Conservation (phyloP, 2,329 filamentous ascomycete genomes). For the Penicillium freii region DNA sequence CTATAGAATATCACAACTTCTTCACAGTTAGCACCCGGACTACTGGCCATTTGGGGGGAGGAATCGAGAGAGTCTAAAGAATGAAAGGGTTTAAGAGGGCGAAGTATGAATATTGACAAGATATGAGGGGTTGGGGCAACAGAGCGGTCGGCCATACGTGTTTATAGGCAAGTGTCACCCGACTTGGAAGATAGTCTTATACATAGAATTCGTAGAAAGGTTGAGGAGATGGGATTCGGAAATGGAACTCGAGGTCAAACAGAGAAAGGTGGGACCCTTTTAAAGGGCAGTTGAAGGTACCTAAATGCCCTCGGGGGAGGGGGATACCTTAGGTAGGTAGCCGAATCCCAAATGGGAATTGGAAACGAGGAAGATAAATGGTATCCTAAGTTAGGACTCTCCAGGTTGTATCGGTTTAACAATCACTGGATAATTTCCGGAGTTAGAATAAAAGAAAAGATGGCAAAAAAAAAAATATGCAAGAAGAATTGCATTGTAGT, state of each 20-base stretch:
- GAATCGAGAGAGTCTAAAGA: not conserved
- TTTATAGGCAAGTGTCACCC: not conserved
- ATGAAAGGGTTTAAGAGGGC: not conserved
- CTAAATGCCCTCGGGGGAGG: not conserved
- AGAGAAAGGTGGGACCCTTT: not conserved
- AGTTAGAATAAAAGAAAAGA: not conserved
- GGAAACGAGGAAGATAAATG: too few species aligned
- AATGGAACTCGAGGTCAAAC: not conserved
- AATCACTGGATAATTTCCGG: not conserved
- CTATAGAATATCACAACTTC: not conserved
- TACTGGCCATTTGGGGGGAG: not conserved
- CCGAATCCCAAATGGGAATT: not conserved
- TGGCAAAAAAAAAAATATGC: not conserved
- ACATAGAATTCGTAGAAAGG: not conserved
- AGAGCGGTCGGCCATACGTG: conserved; percentile 11
- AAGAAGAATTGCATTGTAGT: not conserved
- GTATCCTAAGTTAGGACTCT: not conserved
- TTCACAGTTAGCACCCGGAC: not conserved
- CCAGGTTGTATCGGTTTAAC: not conserved
- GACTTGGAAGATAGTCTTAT: not conserved
- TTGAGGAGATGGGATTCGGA: not conserved
- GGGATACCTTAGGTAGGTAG: not conserved
- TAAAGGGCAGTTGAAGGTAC: not conserved
- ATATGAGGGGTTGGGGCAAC: not conserved
- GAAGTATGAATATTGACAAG: not conserved